Evolutionary conservation across 768 basidiomycete genomes (phyloP), one percentile per base, ranked within the genome.

Genomic region (Mrakia hoshinonis): DNA sequence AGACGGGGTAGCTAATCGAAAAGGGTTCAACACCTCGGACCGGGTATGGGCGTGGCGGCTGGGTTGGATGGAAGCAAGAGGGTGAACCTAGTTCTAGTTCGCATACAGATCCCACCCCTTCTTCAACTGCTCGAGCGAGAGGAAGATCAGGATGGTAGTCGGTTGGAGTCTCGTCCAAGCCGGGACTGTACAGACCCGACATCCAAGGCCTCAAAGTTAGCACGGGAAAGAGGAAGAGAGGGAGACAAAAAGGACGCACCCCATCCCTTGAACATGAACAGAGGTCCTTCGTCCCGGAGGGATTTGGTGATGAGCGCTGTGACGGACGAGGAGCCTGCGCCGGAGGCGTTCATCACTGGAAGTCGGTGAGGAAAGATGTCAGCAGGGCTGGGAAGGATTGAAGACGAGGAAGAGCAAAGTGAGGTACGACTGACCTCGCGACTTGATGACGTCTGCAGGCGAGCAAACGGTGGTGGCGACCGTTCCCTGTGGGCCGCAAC

Each of bases 101-200:
- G 36, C 58, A 22, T 61, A 78, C 76, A 22, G 72, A 20, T 61
- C 58, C 58, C 58, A 61, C 7, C 58, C 77, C 11, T 73, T 74
- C 64, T 77, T 78, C 24, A 78, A 73, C 69, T 78, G 77, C 62
- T 78, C 77, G 22, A 78, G 74, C 18, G 69, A 74, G 24, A 78
- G 66, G 73, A 78, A 78, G 60, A 76, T 76, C 13, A 76, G 73
- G 47, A 75, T 73, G 2, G 76, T 76, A 71, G 77, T 78, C 0
- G 90, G 91, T 77, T 92, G 89, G 48, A 92, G 83, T 78, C 91
- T 83, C 65, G 85, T 77, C 77, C 77, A 78, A n/a, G 77, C 76
- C 1, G 77, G 77, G 11, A 76, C 73, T n/a, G n/a, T n/a, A n/a
- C 77, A 76, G 77, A 36, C 58, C 58, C 36, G 22, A 34, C 3